Conservation (phyloP, 305 asterid species). For the Fraxinus baroniana region DNA sequence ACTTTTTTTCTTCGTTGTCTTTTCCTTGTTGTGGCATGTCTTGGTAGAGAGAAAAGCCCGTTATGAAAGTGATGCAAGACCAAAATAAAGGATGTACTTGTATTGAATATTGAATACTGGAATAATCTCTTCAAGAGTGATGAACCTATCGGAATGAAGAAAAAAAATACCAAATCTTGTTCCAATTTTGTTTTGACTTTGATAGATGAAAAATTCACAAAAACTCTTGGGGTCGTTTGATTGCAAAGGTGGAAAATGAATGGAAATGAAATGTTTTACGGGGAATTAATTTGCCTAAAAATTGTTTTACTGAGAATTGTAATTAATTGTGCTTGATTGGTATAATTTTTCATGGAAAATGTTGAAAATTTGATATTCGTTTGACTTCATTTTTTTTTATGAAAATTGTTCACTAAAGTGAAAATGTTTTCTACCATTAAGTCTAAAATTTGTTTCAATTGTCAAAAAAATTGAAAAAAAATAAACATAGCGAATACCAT, state of each 20-base stretch:
- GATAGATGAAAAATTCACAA: background rate
- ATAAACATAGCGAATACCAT: too few relatives aligned
- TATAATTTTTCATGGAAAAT: too few relatives aligned
- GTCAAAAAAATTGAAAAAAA: too few relatives aligned
- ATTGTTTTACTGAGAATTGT: too few relatives aligned
- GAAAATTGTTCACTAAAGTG: too few relatives aligned
- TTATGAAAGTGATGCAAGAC: background rate
- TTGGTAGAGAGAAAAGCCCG: background rate
- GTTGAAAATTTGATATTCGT: too few relatives aligned
- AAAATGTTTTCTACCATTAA: too few relatives aligned
- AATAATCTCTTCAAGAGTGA: background rate
- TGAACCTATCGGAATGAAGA: background rate
- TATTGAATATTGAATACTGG: background rate
- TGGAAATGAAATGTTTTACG: background rate
- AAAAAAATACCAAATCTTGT: background rate
- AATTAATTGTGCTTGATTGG: too few relatives aligned
- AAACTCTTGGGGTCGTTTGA: background rate
- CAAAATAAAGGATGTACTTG: background rate
- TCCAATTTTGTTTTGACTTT: background rate
- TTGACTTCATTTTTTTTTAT: too few relatives aligned
- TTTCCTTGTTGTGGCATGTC: background rate
- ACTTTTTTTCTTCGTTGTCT: background rate
- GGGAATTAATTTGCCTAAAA: too few relatives aligned
- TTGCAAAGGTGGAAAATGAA: background rate
- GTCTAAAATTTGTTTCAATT: too few relatives aligned